Base-by-base conservation (phyloP, 176 grass and related monocot genomes). In the Oryza nivara region DNA sequence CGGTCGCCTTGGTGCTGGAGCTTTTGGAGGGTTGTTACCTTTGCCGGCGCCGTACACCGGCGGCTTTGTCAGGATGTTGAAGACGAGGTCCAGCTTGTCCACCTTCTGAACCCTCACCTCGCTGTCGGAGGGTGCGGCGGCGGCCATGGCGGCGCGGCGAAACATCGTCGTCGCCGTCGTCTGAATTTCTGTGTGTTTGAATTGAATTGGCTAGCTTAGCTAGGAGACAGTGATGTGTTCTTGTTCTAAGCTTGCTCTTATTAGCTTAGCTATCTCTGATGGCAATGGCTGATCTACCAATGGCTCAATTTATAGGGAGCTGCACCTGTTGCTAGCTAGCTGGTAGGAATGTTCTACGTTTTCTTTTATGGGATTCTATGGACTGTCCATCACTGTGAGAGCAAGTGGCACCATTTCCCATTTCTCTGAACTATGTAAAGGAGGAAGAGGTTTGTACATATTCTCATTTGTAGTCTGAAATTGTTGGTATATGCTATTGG, bases 21-120 rank as follows among this genome's bases (percentile, higher is more conserved):
- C 17, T 17, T 20, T 20, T 20, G 17, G 17, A 58, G 19, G 17
- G 54, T 20, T 58, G 52, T 58, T 58, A 19, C 54, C 54, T 19
- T n/a, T 58, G 54, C 54, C 6, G 54, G 6, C 6, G 19, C 54
- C 17, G 54, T 20, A 63, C n/a, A 23, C n/a, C 58, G 5, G 0
- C 7, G 58, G 58, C 58, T 22, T 63, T 11, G 19, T 63, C 2
- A 63, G 20, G 58, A 63, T n/a, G 58, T 23, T 63, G 58, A 23
- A 63, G 58, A 63, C 58, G 58, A 63, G 58, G 58, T 63, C 58
- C n/a, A 63, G 7, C 58, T 63, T 63, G 58, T 63, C 58, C n/a
- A 63, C 58, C n/a, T 63, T 63, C n/a, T 63, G 58, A 19, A 63
- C 13, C 2, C 58, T 63, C 58, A 63, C 58, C 58, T 63, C 58